These are phyloP conservation scores for Platanus orientalis DNA, from an alignment of 164 flowering plant species.

Conservation along the genomic window DNA sequence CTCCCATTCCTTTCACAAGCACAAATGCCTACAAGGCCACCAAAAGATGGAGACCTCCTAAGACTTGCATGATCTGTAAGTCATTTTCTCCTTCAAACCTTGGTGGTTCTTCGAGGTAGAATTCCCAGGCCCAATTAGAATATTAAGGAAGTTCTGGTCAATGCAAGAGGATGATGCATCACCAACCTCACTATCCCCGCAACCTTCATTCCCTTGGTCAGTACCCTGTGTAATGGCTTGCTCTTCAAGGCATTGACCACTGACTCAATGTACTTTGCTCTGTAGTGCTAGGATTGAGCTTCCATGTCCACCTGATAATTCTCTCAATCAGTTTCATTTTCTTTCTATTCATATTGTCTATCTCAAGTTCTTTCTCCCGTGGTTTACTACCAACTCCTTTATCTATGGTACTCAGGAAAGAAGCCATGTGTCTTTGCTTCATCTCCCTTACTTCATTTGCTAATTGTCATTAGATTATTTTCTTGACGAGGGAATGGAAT, in stretches of 20 bases:
- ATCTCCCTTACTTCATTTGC: slow-evolving; percentile 59
- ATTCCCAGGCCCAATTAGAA: slow-evolving; percentile 25
- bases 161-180: slow-evolving; percentile 65
- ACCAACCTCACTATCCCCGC: slow-evolving; percentile 74
- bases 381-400: slow-evolving; percentile 52
- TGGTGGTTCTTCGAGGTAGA: no score
- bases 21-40: slow-evolving; percentile 83
- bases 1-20: slow-evolving; percentile 77
- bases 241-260: slow-evolving; percentile 52
- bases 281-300: slow-evolving; percentile 71
- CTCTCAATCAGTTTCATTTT: slow-evolving; percentile 69
- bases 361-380: slow-evolving; percentile 57
- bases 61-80: slow-evolving; percentile 55
- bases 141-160: slow-evolving; percentile 28
- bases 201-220: slow-evolving; percentile 68
- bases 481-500: no score
- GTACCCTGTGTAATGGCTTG: slow-evolving; percentile 65
- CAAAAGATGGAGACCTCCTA: slow-evolving; percentile 67
- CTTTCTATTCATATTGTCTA: slow-evolving; percentile 62
- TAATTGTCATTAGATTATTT: no score
- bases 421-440: slow-evolving; percentile 56
- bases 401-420: slow-evolving; percentile 53
- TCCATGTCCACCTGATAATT: slow-evolving; percentile 62
- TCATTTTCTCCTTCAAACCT: slow-evolving; percentile 26
- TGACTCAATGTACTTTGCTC: slow-evolving; percentile 71